Evolutionary conservation across 805 yeast species (phyloP).

Genomic region (Kodamaea neixiangensis): DNA sequence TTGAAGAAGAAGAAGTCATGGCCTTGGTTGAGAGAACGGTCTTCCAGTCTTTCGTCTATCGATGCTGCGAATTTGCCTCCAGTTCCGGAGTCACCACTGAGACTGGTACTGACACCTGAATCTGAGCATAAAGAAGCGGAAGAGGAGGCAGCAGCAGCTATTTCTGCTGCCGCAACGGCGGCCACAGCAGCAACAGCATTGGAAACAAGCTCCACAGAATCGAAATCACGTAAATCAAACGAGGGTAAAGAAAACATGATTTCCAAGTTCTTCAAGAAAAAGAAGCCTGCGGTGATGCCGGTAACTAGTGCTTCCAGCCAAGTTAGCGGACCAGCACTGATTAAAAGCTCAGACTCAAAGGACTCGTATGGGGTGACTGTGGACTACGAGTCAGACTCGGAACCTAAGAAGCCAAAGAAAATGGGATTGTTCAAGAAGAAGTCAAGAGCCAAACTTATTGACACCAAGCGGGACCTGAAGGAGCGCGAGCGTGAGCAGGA

Average conservation of each 20-base stretch:
- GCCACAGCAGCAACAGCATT: constrained; percentile 3
- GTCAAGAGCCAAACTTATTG: constrained; percentile 14
- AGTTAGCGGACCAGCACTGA: neutral
- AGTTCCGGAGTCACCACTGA: constrained; percentile 26
- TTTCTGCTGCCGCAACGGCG: constrained; percentile 6
- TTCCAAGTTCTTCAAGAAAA: constrained; percentile 41
- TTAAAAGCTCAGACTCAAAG: constrained; percentile 10
- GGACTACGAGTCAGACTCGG: constrained; percentile 28
- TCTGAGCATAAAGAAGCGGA: constrained; percentile 14
- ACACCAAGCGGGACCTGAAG: neutral
- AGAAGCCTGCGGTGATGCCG: constrained; percentile 18
- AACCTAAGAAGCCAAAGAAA: constrained; percentile 19
- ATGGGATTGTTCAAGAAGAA: constrained; percentile 19
- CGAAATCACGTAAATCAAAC: constrained; percentile 10
- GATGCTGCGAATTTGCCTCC: constrained; percentile 25
- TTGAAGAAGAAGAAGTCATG: constrained; percentile 41
- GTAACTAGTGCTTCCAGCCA: neutral
- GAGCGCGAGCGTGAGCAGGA: neutral
- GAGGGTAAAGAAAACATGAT: constrained; percentile 42
- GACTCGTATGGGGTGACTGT: constrained; percentile 24
- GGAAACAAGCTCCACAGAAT: neutral
- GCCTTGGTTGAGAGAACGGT: constrained; percentile 41
- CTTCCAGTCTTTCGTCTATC: constrained; percentile 31
- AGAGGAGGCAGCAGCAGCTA: constrained; percentile 9
- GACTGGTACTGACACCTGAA: constrained; percentile 45